phyloP scores from a whole-genome alignment of 78 protist species.

The Diacronema lutheri region DNA sequence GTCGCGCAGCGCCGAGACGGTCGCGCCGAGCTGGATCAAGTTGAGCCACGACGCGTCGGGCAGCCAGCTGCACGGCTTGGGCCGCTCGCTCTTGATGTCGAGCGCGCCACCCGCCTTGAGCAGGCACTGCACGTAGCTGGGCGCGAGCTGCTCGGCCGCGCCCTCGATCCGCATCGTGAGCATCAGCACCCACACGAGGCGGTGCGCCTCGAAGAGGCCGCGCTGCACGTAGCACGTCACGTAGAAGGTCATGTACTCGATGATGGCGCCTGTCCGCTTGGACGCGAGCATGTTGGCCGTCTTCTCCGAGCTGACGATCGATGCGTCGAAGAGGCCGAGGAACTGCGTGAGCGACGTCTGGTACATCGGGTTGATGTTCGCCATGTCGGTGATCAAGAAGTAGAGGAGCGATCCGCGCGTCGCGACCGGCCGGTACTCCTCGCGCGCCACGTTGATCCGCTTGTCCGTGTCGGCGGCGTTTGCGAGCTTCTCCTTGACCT shows the following conservation, averaged over 20 bases:
- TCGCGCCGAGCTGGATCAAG: background rate
- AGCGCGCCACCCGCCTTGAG: conserved; percentile 77
- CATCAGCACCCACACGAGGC: conserved; percentile 59
- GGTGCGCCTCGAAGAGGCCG: conserved; percentile 73
- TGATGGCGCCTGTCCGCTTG: conserved; percentile 65
- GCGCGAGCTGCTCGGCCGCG: conserved; percentile 25
- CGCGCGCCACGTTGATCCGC: conserved; percentile 60
- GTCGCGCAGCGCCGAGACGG: background rate
- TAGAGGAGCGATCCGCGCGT: conserved; percentile 81
- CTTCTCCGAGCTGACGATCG: conserved; percentile 45
- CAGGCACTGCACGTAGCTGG: conserved; percentile 13
- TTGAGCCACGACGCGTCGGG: conserved; percentile 67
- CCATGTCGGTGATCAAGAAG: conserved; percentile 79
- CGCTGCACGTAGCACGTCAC: conserved; percentile 52
- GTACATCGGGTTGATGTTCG: conserved; percentile 79
- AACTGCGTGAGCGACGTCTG: conserved; percentile 79
- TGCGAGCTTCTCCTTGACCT: conserved; percentile 52
- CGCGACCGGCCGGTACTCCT: conserved; percentile 84
- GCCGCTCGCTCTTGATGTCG: conserved; percentile 29
- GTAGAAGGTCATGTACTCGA: conserved; percentile 47
- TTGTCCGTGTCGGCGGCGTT: conserved; percentile 52
- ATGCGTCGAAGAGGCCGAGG: conserved; percentile 60
- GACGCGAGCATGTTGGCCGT: conserved; percentile 37
- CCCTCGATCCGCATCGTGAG: conserved; percentile 66
- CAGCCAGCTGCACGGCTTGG: conserved; percentile 66